A percentile compares a stretch with the other conserved stretches of the same genome.
These are phyloP conservation scores for Chaetomium olivaceum DNA, from an alignment of 2,329 filamentous ascomycete genomes.

Conservation along the genomic window DNA sequence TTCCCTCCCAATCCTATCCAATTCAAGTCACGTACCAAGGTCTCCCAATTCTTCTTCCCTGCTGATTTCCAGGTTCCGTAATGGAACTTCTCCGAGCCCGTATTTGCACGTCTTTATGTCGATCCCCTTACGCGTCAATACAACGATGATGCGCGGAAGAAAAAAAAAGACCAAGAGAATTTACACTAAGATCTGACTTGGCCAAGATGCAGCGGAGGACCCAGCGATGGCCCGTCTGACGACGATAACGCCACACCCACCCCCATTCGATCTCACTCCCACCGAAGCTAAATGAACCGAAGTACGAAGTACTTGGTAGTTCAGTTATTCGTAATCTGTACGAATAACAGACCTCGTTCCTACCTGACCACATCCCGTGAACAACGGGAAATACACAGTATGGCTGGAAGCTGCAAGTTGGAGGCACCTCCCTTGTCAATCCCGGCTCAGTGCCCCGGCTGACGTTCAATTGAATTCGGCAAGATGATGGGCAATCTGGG, in stretches of 20 bases:
- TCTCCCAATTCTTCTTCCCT: neutral
- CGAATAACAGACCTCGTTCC: too few relatives aligned
- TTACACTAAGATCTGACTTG: neutral
- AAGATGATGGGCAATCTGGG: neutral
- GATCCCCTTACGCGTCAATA: constrained; percentile 14
- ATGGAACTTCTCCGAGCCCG: neutral
- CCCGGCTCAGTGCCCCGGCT: neutral
- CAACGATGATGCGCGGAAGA: constrained; percentile 8
- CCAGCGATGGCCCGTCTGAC: neutral
- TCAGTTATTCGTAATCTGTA: too few relatives aligned
- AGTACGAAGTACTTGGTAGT: too few relatives aligned
- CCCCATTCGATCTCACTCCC: neutral
- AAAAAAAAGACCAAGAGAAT: neutral
- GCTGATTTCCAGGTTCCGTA: neutral
- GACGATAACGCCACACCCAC: neutral
- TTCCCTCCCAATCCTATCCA: neutral
- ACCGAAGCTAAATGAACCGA: neutral
- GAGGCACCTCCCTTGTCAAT: neutral
- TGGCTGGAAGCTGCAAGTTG: neutral
- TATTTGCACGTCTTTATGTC: neutral
- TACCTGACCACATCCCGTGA: too few relatives aligned
- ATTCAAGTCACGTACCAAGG: neutral
- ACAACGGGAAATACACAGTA: neutral
- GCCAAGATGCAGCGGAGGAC: constrained; percentile 8
- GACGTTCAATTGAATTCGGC: neutral